Percentiles rank a stretch among this genome's conserved stretches.
Conservation (phyloP, 2,329 filamentous ascomycete species). For the Huntiella bhutanensis region DNA sequence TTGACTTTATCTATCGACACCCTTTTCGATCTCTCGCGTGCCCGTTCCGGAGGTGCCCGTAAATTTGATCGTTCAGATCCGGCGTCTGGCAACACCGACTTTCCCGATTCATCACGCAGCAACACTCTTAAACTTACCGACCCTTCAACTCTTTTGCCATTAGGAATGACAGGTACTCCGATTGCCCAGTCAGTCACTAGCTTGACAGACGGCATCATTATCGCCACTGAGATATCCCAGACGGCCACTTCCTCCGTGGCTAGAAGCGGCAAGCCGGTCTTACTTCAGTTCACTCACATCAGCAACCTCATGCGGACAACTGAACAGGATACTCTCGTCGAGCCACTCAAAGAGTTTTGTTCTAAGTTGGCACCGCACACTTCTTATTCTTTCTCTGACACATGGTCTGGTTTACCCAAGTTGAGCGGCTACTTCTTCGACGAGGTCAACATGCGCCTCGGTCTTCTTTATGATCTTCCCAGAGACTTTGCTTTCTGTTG, state of each 20-base stretch:
- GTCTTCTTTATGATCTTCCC: conserved; percentile 58
- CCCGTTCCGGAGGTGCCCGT: conserved; percentile 30
- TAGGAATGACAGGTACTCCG: conserved; percentile 14
- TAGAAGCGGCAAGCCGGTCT: conserved; percentile 24
- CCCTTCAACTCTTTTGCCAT: conserved; percentile 30
- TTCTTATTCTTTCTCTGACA: conserved; percentile 13
- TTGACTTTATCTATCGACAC: conserved; percentile 63
- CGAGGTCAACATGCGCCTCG: conserved; percentile 47
- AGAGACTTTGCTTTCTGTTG: conserved; percentile 27
- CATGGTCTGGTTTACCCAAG: conserved; percentile 40
- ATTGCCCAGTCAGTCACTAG: neutral
- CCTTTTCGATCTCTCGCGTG: conserved; percentile 55
- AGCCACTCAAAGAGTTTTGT: conserved; percentile 44
- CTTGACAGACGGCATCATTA: conserved; percentile 16
- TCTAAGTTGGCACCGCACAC: conserved; percentile 35
- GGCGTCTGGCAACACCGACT: neutral
- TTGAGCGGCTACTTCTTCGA: conserved; percentile 59
- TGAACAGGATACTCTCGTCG: conserved; percentile 44
- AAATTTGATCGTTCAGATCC: neutral
- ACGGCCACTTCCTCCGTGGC: conserved; percentile 7
- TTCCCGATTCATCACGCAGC: conserved; percentile 40
- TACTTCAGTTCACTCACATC: conserved; percentile 47
- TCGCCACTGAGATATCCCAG: conserved; percentile 26
- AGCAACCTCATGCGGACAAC: conserved; percentile 20
- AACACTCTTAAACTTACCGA: conserved; percentile 42